Conservation (phyloP, 2,329 filamentous ascomycete species). For the Penicillium concentricum region DNA sequence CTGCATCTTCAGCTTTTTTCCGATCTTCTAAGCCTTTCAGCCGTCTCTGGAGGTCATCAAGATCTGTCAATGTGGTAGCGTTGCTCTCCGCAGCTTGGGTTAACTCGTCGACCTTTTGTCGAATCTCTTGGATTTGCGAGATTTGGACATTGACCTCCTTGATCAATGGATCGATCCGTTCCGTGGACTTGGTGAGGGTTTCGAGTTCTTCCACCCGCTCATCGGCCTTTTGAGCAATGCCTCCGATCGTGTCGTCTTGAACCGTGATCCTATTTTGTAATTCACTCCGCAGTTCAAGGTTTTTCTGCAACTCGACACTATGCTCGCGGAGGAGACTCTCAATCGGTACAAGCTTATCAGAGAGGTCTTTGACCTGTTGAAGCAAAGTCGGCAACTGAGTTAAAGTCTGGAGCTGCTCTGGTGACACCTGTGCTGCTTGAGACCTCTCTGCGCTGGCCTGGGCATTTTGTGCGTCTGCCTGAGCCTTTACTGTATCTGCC, state of each 20-base stretch:
- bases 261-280: not conserved
- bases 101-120: not conserved
- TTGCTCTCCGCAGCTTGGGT: not conserved
- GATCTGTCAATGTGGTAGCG: not conserved
- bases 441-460: not conserved
- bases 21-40: not conserved
- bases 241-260: not conserved
- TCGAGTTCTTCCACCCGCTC: slow-evolving; percentile 4
- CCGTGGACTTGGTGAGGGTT: slow-evolving; percentile 1
- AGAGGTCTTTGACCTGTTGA: not conserved
- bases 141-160: not conserved
- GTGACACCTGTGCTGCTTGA: not conserved
- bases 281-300: not conserved
- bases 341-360: not conserved
- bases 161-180: slow-evolving; percentile 6
- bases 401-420: not conserved
- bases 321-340: not conserved
- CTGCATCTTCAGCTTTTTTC: no score
- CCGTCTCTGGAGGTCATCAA: not conserved
- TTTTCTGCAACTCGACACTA: not conserved
- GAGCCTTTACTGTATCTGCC: not conserved
- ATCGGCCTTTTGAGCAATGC: not conserved
- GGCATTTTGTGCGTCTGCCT: not conserved
- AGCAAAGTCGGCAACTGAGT: not conserved
- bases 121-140: not conserved